Base-by-base conservation (phyloP, 805 yeast species). In the Zygosaccharomyces siamensis region DNA sequence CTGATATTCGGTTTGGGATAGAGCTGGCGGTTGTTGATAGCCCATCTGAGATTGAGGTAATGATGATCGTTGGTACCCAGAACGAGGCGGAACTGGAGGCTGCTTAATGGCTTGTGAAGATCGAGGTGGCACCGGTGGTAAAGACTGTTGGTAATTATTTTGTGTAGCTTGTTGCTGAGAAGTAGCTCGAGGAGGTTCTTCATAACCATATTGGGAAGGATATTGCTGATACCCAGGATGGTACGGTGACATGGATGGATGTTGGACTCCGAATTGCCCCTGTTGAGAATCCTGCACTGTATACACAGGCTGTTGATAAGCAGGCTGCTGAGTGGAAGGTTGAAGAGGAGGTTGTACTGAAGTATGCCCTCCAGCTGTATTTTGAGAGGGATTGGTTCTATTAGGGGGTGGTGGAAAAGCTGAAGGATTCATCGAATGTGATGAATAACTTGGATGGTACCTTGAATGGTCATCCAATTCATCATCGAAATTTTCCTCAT, bases 401-500 rank as follows among this genome's bases (percentile, higher is more conserved):
- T 44, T 45, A 14, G 75, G 74, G 7, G 75, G 74, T 1, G 75
- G 69, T 5, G 74, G 72, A 27, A 71, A 63, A 4, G 33, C 23
- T 18, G 57, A 37, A n/a, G 53, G 45, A 14, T 48, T 45, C 32
- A 46, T 14, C 3, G 43, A 20, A 4, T 47, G 36, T 3, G 36
- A 28, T 3, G 56, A 36, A 12, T 43, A 28, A 8, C 28, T 35
- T 8, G 27, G 32, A 41, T 33, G 35, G 31, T 40, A 23, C 6
- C 26, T 18, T 5, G 48, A 42, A 30, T 47, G 52, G 1, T 43
- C 47, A 12, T 51, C 54, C n/a, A 62, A 63, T 12, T 59, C 63
- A 3, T 48, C 51, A 2, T 43, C 49, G 11, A 28, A 31, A 11
- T 47, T 44, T 7, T 47, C 51, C 20, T 28, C 42, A 8, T 47